These are phyloP conservation scores for Juglanconis sp. DNA, from an alignment of 2,329 filamentous ascomycete genomes.

Conservation along the genomic window DNA sequence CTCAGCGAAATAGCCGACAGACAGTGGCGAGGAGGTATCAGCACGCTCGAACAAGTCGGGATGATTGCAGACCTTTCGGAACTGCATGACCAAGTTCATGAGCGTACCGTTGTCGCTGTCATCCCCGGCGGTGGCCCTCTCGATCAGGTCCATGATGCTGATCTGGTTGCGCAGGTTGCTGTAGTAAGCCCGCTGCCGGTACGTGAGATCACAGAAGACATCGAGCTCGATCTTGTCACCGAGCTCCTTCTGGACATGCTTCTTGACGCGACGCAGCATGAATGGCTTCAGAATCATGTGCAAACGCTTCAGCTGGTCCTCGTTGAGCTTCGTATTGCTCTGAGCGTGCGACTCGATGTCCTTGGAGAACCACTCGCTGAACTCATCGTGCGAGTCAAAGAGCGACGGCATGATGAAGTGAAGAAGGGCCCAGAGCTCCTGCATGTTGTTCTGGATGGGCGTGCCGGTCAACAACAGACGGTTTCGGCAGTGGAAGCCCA, in stretches of 20 bases:
- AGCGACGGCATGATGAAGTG: conserved; percentile 99
- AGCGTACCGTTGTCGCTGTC: conserved; percentile 92
- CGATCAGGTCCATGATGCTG: conserved; percentile 96
- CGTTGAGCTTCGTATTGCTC: conserved; percentile 98
- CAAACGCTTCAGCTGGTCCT: conserved; percentile 92
- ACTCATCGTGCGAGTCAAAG: conserved; percentile 91
- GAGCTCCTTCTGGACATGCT: conserved; percentile 97
- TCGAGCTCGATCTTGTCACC: conserved; percentile 98
- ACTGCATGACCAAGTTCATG: conserved; percentile 99
- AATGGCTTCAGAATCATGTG: conserved; percentile 99
- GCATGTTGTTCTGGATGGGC: conserved; percentile 99
- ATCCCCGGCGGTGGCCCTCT: conserved; percentile 91
- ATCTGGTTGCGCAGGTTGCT: conserved; percentile 92
- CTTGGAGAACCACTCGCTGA: conserved; percentile 92
- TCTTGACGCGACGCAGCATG: conserved; percentile 99
- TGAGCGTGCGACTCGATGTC: conserved; percentile 98
- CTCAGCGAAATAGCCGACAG: conserved; percentile 84
- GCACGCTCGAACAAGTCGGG: conserved; percentile 95
- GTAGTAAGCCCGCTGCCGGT: conserved; percentile 92
- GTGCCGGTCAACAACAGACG: conserved; percentile 91
- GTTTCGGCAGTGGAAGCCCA: conserved; percentile 94
- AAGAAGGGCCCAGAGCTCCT: conserved; percentile 93
- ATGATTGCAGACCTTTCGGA: conserved; percentile 98
- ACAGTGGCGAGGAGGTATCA: conserved; percentile 83
- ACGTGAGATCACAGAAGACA: conserved; percentile 94